Evolutionary conservation across 2,329 filamentous ascomycete genomes (phyloP).

Genomic region (Cladosporium cucumerinum): DNA sequence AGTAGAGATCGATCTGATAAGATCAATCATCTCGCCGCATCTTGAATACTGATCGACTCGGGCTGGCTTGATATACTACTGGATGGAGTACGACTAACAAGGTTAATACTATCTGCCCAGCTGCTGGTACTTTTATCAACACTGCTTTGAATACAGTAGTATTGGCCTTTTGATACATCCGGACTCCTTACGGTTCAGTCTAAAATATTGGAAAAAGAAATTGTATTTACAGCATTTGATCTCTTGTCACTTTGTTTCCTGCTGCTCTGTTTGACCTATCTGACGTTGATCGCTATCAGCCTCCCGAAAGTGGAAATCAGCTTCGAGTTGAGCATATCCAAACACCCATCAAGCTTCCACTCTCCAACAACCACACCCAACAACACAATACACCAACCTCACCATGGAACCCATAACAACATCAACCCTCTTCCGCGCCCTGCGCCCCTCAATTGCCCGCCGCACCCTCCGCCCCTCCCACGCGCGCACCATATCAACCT

Average conservation of each 20-base stretch:
- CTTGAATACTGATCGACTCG: not conserved
- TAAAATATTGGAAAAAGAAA: too few species aligned
- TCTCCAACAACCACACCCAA: not conserved
- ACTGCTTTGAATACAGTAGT: too few species aligned
- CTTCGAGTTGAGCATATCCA: not conserved
- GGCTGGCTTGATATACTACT: too few species aligned
- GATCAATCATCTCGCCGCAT: not conserved
- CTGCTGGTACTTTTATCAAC: too few species aligned
- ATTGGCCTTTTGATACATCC: too few species aligned
- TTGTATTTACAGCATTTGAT: too few species aligned
- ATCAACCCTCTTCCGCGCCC: constrained; percentile 27
- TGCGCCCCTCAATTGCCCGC: constrained; percentile 21
- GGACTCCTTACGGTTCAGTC: too few species aligned
- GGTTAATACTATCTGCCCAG: too few species aligned
- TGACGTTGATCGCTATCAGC: too few species aligned
- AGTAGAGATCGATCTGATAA: not conserved
- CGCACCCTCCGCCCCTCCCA: not conserved
- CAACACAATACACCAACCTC: not conserved
- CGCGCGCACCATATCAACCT: constrained; percentile 19
- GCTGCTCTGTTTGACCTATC: too few species aligned
- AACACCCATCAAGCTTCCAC: not conserved
- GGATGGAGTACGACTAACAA: too few species aligned
- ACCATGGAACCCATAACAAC: constrained; percentile 27
- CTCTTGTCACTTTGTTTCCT: too few species aligned
- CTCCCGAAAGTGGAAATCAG: constrained; percentile 3